Base-by-base conservation (phyloP, 768 basidiomycete genomes). In the Lenzites betulinus region DNA sequence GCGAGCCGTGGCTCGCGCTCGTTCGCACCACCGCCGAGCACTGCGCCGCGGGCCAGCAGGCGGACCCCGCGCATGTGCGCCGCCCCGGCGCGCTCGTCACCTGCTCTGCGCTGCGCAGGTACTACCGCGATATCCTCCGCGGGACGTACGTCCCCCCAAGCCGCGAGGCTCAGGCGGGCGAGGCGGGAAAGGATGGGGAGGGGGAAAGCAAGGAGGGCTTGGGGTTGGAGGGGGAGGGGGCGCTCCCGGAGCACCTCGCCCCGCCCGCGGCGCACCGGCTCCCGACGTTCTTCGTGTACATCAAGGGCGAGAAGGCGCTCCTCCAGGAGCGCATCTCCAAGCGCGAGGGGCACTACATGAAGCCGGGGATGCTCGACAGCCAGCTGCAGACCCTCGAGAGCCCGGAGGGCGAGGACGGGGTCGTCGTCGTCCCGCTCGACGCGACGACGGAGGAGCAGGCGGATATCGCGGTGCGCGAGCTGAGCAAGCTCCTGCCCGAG, bases 61-160 rank as follows among this genome's bases (percentile, higher is more conserved):
- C 59, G 77, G 57, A 44, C 36, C 53, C 60, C 18, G 42, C 60
- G 30, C 50, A 35, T 52, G 23, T 58, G 28, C 48, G 51, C 46
- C 66, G 69, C 44, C 62, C 62, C 11, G 92, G 90, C 1, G 82
- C 91, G n/a, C 84, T 98, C 42, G 82, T 94, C 39, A 90, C 88
- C 38, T 95, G 93, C 74, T 96, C 93, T 22, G 85, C 94, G 62
- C 75, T 98, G 71, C 95, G 90, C 75, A 80, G 69, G 66, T 79
- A 79, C 63, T 98, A 98, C 71, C 87, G 96, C 6, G 87, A 90
- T 60, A 82, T 94, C 48, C 74, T 98, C 58, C 81, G 95, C 9
- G 94, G 92, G 12, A 74, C 64, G 46, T 39, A 62, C 36, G 57
- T 68, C 39, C 63, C 61, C 26, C 41, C 54, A n/a, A n/a, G 22